A percentile compares a stretch with the other conserved stretches of the same genome.
Conservation (phyloP, 352 stramenopile genomes). For the Phytophthora tubulina region DNA sequence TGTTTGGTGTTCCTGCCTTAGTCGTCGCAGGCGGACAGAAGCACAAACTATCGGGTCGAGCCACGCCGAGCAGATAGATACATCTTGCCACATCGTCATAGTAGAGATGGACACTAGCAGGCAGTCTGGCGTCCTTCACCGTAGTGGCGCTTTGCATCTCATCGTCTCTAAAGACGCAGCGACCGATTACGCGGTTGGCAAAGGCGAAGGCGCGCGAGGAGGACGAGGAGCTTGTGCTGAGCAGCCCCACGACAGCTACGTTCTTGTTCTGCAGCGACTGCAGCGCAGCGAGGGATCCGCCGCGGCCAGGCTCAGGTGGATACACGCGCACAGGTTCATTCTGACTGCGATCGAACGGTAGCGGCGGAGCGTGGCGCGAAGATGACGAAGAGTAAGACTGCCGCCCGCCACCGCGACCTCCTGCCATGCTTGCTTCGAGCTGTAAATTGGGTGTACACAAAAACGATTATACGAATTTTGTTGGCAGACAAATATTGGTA, state of each 20-base stretch:
- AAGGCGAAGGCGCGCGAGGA: slow-evolving; percentile 52
- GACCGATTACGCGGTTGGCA: slow-evolving; percentile 72
- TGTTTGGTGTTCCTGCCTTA: slow-evolving; percentile 19
- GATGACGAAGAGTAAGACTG: slow-evolving; percentile 10
- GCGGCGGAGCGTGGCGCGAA: slow-evolving; percentile 21
- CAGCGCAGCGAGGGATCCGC: slow-evolving; percentile 25
- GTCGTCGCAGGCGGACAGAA: slow-evolving; percentile 25
- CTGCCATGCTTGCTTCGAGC: slow-evolving; percentile 17
- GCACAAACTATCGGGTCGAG: slow-evolving; percentile 50
- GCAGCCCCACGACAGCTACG: slow-evolving; percentile 59
- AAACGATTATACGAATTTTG: slow-evolving; percentile 3
- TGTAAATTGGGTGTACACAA: not conserved
- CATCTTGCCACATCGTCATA: slow-evolving; percentile 60
- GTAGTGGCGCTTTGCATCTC: slow-evolving; percentile 38
- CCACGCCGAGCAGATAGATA: slow-evolving; percentile 67
- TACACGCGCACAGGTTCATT: slow-evolving; percentile 74
- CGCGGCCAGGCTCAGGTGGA: slow-evolving; percentile 43
- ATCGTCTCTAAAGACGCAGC: slow-evolving; percentile 53
- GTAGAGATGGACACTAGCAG: slow-evolving; percentile 64
- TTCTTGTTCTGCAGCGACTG: slow-evolving; percentile 58
- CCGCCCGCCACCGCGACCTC: slow-evolving; percentile 16
- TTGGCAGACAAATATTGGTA: not conserved
- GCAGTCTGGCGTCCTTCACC: slow-evolving; percentile 34
- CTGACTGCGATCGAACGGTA: slow-evolving; percentile 44
- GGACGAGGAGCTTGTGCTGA: slow-evolving; percentile 52